A percentile compares a stretch with the other conserved stretches of the same genome.
These are phyloP conservation scores for Kwoniella heveanensis DNA, from an alignment of 768 basidiomycete genomes.

Conservation along the genomic window DNA sequence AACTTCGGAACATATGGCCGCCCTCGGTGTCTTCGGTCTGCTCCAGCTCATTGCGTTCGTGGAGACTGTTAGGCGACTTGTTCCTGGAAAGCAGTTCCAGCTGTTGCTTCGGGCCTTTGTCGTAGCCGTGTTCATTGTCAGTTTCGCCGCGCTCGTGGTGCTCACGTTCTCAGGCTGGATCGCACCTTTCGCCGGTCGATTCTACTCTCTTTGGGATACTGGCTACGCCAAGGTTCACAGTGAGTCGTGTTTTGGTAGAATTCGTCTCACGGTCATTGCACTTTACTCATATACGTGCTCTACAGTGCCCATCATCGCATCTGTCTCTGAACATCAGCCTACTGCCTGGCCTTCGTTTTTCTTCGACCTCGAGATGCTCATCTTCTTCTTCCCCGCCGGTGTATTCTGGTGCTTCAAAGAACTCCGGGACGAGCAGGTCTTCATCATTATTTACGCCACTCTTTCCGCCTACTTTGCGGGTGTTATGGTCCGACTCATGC, in stretches of 20 bases:
- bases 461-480: conserved; percentile 98
- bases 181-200: conserved; percentile 99
- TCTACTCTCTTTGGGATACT: conserved; percentile 99
- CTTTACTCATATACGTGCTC: not conserved
- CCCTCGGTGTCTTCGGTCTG: conserved; percentile 93
- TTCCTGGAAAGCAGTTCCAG: conserved; percentile 91
- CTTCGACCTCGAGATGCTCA: conserved; percentile 97
- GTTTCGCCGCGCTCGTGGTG: conserved; percentile 70
- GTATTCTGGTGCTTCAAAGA: conserved; percentile 91
- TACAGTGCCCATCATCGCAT: conserved; percentile 88
- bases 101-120: conserved; percentile 71
- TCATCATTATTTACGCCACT: conserved; percentile 96
- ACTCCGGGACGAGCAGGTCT: conserved; percentile 93
- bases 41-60: conserved; percentile 94
- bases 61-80: conserved; percentile 81
- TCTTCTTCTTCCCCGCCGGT: conserved; percentile 97
- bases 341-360: conserved; percentile 99
- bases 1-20: conserved; percentile 98
- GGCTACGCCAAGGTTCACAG: conserved; percentile 91
- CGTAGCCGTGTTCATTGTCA: conserved; percentile 70
- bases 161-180: conserved; percentile 93
- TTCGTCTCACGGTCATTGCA: not conserved
- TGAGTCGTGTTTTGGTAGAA: no score
- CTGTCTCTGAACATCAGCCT: conserved; percentile 98
- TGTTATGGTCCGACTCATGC: conserved; percentile 99